A percentile compares a stretch with the other conserved stretches of the same genome.
These are phyloP conservation scores for Angomonas deanei DNA, from an alignment of 208 protist genomes.

Conservation along the genomic window DNA sequence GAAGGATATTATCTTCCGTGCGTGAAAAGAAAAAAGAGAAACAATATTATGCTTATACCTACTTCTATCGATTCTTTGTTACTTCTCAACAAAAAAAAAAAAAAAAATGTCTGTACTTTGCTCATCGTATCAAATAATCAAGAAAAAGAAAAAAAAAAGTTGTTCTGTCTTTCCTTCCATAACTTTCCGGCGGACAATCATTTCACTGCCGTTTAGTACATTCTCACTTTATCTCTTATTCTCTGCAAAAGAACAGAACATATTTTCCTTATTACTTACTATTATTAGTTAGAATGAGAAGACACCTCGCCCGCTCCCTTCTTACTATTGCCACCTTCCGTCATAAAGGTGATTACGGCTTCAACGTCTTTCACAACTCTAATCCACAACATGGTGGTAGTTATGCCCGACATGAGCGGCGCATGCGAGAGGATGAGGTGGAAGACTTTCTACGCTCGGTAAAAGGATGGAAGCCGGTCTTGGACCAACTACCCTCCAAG, in stretches of 20 bases:
- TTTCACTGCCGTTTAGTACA: no score
- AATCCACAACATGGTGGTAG: conserved; percentile 83
- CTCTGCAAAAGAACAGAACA: no score
- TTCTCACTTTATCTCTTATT: no score
- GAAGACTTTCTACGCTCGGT: conserved; percentile 79
- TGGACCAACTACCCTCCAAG: conserved; percentile 14
- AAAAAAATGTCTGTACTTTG: conserved; percentile 7
- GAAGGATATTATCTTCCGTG: not conserved
- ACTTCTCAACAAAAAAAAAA: not conserved
- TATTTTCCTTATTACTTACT: no score
- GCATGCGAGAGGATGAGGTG: conserved; percentile 83
- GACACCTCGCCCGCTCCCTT: no score
- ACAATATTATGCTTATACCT: no score
- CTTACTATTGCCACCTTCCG: no score
- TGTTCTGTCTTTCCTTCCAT: not conserved
- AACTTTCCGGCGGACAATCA: not conserved
- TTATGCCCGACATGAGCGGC: conserved; percentile 76
- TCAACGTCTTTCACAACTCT: conserved; percentile 82
- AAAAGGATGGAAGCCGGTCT: conserved; percentile 61
- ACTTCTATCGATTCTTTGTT: not conserved
- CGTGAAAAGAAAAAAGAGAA: not conserved
- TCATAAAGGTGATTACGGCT: conserved; percentile 71
- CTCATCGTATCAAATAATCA: no score
- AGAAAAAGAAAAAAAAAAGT: not conserved
- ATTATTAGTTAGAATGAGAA: no score